These are phyloP conservation scores for Helichrysum umbraculigerum DNA, from an alignment of 129 eudicot species.

Conservation along the genomic window DNA sequence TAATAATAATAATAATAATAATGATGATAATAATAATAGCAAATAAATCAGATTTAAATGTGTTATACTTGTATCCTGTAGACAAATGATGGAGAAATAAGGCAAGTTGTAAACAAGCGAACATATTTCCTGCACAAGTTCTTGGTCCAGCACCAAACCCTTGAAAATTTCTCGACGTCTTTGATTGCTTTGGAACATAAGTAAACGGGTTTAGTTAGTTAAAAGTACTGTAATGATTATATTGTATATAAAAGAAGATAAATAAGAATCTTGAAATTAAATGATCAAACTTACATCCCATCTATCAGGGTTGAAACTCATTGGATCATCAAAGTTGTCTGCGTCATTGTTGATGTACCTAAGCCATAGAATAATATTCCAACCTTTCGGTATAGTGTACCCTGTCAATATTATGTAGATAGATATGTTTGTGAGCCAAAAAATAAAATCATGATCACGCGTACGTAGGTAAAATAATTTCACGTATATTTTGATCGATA, in stretches of 20 bases:
- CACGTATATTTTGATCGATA: no score
- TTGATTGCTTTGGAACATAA: conserved; percentile 21
- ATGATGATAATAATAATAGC: no score
- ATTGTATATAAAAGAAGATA: no score
- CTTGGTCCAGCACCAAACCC: conserved; percentile 48
- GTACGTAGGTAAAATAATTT: not conserved
- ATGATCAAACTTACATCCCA: conserved; percentile 44
- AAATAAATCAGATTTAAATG: no score
- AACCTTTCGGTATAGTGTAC: conserved; percentile 45
- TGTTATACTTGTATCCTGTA: conserved; percentile 41
- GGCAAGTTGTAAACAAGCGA: conserved; percentile 48
- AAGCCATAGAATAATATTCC: conserved; percentile 46
- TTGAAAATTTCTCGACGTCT: conserved; percentile 36
- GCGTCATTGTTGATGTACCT: conserved; percentile 46
- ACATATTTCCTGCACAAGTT: conserved; percentile 47
- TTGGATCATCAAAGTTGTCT: conserved; percentile 48
- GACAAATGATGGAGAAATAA: conserved; percentile 45
- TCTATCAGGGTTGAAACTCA: conserved; percentile 52
- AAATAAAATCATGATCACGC: no score
- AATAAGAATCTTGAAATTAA: no score
- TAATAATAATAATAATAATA: no score
- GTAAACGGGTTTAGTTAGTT: not conserved
- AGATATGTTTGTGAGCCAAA: not conserved
- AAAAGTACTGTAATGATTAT: not conserved
- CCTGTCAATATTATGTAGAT: conserved; percentile 2